These are phyloP conservation scores for Cubamyces sp. DNA, from an alignment of 768 basidiomycete genomes.

Conservation along the genomic window DNA sequence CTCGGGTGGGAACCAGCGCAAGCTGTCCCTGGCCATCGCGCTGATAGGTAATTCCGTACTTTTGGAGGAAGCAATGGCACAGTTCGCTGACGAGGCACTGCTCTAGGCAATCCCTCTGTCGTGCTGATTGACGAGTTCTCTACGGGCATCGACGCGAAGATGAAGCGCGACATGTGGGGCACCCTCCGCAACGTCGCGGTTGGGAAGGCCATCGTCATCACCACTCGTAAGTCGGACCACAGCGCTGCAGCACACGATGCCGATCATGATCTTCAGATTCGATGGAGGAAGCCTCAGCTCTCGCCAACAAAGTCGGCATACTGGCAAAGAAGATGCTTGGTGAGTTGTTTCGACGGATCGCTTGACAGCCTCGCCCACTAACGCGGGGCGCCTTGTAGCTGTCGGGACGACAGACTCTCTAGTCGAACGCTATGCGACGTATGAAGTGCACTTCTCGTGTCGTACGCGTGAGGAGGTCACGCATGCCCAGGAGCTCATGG, in stretches of 20 bases:
- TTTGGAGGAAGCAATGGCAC: no score
- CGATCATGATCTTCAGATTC: slow-evolving; percentile 50
- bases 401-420: slow-evolving; percentile 68
- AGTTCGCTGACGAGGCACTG: background rate
- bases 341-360: slow-evolving; percentile 34
- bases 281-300: slow-evolving; percentile 83
- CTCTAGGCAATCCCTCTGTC: slow-evolving; percentile 71
- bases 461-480: slow-evolving; percentile 62
- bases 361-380: background rate
- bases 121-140: slow-evolving; percentile 85
- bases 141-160: slow-evolving; percentile 81
- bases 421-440: slow-evolving; percentile 67
- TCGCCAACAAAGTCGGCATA: slow-evolving; percentile 78
- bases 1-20: slow-evolving; percentile 81
- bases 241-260: no score
- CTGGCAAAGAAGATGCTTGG: slow-evolving; percentile 72
- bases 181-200: slow-evolving; percentile 65
- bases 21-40: slow-evolving; percentile 75
- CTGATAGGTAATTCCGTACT: slow-evolving; percentile 54
- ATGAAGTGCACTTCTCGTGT: slow-evolving; percentile 78
- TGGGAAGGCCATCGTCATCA: slow-evolving; percentile 74
- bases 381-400: slow-evolving; percentile 42
- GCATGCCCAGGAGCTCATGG: slow-evolving; percentile 63
- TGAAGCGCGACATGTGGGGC: slow-evolving; percentile 84
- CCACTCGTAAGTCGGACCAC: slow-evolving; percentile 55